These are phyloP conservation scores for Dentipellis fragilis DNA, from an alignment of 768 basidiomycete species.

Conservation along the genomic window DNA sequence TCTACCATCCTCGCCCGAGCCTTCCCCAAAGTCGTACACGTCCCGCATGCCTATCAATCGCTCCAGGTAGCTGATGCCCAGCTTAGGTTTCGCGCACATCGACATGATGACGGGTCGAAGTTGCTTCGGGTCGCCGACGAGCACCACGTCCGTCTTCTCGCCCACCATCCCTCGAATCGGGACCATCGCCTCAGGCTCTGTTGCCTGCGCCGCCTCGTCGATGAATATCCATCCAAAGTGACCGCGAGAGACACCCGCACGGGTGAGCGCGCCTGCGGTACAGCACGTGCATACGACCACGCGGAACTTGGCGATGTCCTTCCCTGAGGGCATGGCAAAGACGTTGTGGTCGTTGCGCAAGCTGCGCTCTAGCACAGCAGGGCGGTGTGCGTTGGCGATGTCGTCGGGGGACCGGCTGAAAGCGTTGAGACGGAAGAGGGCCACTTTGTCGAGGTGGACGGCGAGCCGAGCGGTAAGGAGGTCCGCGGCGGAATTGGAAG, in stretches of 20 bases:
- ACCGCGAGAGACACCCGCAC: conserved; percentile 38
- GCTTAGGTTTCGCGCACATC: conserved; percentile 17
- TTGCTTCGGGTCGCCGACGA: conserved; percentile 29
- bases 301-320: conserved; percentile 30
- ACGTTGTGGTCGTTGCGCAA: conserved; percentile 21
- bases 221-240: conserved; percentile 54
- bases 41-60: conserved; percentile 22
- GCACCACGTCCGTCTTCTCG: conserved; percentile 24
- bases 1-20: too few species aligned
- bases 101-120: conserved; percentile 26
- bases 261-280: conserved; percentile 38
- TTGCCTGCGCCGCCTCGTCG: conserved; percentile 58
- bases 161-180: conserved; percentile 23
- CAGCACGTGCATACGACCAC: conserved; percentile 52
- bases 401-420: background rate
- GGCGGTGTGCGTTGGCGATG: background rate
- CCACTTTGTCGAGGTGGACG: background rate
- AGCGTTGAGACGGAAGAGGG: background rate
- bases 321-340: conserved; percentile 36
- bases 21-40: conserved; percentile 18
- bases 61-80: conserved; percentile 25
- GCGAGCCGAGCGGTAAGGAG: background rate
- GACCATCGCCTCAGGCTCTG: conserved; percentile 50
- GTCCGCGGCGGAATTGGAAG: conserved; percentile 44
- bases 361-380: conserved; percentile 26